Evolutionary conservation across 2,329 filamentous ascomycete species (phyloP).

Genomic region (Aspergillus texensis): DNA sequence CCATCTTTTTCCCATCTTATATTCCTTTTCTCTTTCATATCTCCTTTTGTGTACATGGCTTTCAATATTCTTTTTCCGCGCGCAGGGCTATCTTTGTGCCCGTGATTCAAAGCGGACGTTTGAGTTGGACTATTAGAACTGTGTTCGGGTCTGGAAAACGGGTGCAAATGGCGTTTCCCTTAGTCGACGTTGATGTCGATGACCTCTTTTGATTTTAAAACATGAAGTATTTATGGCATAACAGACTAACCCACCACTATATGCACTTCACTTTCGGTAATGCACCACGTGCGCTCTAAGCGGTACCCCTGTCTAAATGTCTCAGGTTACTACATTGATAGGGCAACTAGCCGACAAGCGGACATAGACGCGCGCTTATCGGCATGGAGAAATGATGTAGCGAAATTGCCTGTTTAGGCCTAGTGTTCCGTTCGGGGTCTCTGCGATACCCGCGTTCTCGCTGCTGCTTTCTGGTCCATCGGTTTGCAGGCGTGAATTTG

Average conservation of each 20-base stretch:
- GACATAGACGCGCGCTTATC: conserved; percentile 20
- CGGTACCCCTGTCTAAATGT: conserved; percentile 4
- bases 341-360: conserved; percentile 3
- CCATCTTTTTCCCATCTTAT: conserved; percentile 26
- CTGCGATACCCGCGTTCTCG: conserved; percentile 41
- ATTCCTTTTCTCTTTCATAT: conserved; percentile 27
- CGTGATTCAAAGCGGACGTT: conserved; percentile 34
- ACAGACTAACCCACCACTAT: conserved; percentile 20
- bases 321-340: conserved; percentile 13
- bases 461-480: conserved; percentile 31
- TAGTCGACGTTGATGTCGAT: conserved; percentile 34
- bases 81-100: conserved; percentile 25
- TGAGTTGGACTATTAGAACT: conserved; percentile 46
- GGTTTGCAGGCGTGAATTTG: conserved; percentile 33
- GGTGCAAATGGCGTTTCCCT: conserved; percentile 47
- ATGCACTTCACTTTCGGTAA: not conserved
- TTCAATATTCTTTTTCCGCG: conserved; percentile 40
- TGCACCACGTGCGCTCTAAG: conserved; percentile 11
- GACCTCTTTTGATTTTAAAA: conserved; percentile 33
- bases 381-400: conserved; percentile 32
- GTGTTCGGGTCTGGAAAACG: conserved; percentile 48
- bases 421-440: conserved; percentile 44
- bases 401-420: conserved; percentile 33
- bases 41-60: conserved; percentile 46
- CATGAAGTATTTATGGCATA: conserved; percentile 34